Evolutionary conservation across 768 basidiomycete species (phyloP).

Genomic region (Lactifluus hygrophoroides): DNA sequence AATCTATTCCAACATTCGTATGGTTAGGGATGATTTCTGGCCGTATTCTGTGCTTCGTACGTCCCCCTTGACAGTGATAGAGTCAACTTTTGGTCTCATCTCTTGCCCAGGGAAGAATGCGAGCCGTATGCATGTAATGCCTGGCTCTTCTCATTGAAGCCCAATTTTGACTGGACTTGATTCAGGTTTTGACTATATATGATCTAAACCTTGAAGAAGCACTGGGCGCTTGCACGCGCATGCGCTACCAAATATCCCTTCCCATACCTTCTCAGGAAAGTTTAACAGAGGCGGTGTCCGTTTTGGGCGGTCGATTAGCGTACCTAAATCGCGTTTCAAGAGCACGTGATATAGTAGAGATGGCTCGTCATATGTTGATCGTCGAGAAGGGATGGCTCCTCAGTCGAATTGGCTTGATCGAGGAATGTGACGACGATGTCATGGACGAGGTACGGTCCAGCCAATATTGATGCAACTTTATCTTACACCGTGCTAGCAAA

Average conservation of each 20-base stretch:
- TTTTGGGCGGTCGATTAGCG: slow-evolving; percentile 74
- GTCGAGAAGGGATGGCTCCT: slow-evolving; percentile 75
- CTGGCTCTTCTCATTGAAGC: background rate
- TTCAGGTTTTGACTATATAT: slow-evolving; percentile 58
- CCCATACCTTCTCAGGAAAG: slow-evolving; percentile 29
- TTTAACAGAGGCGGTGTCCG: slow-evolving; percentile 40
- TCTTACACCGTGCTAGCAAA: slow-evolving; percentile 40
- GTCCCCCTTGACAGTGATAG: slow-evolving; percentile 18
- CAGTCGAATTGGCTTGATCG: slow-evolving; percentile 72
- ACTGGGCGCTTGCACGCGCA: slow-evolving; percentile 43
- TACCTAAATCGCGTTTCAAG: slow-evolving; percentile 62
- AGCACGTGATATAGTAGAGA: slow-evolving; percentile 49
- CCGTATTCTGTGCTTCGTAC: slow-evolving; percentile 59
- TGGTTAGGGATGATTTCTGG: slow-evolving; percentile 74
- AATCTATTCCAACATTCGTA: background rate
- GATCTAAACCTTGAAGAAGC: slow-evolving; percentile 59
- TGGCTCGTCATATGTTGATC: slow-evolving; percentile 56
- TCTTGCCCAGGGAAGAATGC: slow-evolving; percentile 49
- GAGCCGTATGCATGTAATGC: slow-evolving; percentile 60
- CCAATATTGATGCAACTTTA: background rate
- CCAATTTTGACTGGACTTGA: background rate
- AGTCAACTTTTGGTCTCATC: slow-evolving; percentile 2
- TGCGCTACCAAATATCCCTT: slow-evolving; percentile 39
- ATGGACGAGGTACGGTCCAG: slow-evolving; percentile 70
- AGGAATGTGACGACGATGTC: slow-evolving; percentile 76